A percentile compares a stretch with the other conserved stretches of the same genome.
Evolutionary conservation across 2,329 filamentous ascomycete species (phyloP).

Genomic region (Phyllachora maydis): DNA sequence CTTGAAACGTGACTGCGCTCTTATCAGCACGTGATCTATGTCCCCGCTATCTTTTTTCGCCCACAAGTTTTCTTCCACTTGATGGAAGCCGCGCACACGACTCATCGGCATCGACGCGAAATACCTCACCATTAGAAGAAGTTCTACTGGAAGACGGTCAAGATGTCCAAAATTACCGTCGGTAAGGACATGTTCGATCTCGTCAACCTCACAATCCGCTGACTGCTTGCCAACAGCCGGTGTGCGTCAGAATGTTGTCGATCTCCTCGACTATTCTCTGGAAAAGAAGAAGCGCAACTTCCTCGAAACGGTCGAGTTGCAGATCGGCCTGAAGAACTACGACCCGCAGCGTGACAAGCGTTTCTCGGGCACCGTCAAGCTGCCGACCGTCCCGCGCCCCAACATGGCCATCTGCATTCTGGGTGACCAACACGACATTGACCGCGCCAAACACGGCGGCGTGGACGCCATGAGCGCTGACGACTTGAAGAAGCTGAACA

Average conservation of each 20-base stretch:
- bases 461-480: conserved; percentile 96
- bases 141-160: conserved; percentile 77
- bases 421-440: conserved; percentile 84
- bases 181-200: too few relatives aligned
- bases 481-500: conserved; percentile 99
- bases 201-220: conserved; percentile 9
- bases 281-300: conserved; percentile 98
- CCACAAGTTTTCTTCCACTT: conserved; percentile 3
- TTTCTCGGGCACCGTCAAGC: conserved; percentile 98
- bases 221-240: conserved; percentile 38
- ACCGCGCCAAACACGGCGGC: conserved; percentile 98
- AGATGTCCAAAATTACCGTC: conserved; percentile 76
- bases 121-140: conserved; percentile 54
- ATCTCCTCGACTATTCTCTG: conserved; percentile 79
- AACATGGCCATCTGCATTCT: conserved; percentile 71
- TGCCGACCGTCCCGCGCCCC: conserved; percentile 78
- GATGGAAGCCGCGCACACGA: too few relatives aligned
- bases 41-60: conserved; percentile 1
- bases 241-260: conserved; percentile 85
- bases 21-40: too few relatives aligned
- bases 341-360: conserved; percentile 99
- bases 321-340: conserved; percentile 93
- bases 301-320: conserved; percentile 57
- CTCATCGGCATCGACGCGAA: conserved; percentile 16
- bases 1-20: too few relatives aligned